Evolutionary conservation across 2,329 filamentous ascomycete genomes (phyloP), one percentile per base, ranked within the genome.

Genomic region (Diaporthe velutina): DNA sequence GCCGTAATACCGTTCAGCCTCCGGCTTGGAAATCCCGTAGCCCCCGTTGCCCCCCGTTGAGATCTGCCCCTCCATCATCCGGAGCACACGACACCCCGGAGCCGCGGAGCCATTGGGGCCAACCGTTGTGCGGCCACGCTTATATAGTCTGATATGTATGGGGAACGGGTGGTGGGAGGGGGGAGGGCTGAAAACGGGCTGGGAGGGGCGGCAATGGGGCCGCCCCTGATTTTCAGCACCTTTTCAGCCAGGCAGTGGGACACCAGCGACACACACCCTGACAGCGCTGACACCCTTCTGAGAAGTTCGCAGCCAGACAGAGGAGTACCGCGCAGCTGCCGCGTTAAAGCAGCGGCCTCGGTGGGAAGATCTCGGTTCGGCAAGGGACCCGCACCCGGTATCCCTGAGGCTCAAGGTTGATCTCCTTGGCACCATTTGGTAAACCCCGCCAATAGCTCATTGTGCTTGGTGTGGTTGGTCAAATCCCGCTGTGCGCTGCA

Each of bases 361-460:
- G 64, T 67, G 30, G 15, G 45, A 52, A 38, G 33, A 67, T 67
- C 64, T 67, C 64, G 64, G 64, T 67, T 67, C 64, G 64, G 64
- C 64, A 52, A 52, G 22, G 64, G 30, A n/a, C 22, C 64, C 64
- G 64, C 48, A 28, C 64, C 64, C 17, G 33, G 64, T 40, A 67
- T 67, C 64, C 64, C 64, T 67, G 64, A 67, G 45, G 64, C 64
- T 67, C 64, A 67, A 67, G 45, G 64, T 35, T 52, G n/a, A 67
- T 67, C 45, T 52, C 22, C 48, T 52, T 67, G 48, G 64, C 45
- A 13, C 3, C 0, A 17, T 10, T 50, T 52, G 45, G 22, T 38
- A 28, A 67, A 25, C 42, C 64, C 22, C 42, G 64, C 22, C 28
- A 13, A 25, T 19, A 28, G 64, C n/a, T 7, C 13, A 38, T 19